Evolutionary conservation across 1,139 yeast species (phyloP).

Genomic region (Lodderomyces orthopsilosis): DNA sequence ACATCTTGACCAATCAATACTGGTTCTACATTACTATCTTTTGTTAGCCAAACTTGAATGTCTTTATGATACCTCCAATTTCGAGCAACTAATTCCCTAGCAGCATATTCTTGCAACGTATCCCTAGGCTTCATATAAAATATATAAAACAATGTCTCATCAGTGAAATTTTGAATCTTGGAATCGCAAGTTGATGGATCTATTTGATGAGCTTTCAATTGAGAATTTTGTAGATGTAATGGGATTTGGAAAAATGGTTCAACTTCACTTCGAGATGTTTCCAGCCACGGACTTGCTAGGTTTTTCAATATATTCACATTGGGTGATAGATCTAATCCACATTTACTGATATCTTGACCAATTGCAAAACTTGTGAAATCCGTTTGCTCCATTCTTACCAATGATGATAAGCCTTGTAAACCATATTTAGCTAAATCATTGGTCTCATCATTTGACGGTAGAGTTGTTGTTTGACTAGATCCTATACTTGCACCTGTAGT

Average conservation of each 20-base stretch:
- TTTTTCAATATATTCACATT: constrained; percentile 57
- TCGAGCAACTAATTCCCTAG: constrained; percentile 81
- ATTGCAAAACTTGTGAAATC: constrained; percentile 72
- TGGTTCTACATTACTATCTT: constrained; percentile 89
- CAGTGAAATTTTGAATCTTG: constrained; percentile 74
- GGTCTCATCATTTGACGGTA: constrained; percentile 2
- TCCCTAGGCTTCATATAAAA: constrained; percentile 95
- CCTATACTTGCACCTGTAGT: not conserved
- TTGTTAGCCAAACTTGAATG: constrained; percentile 93
- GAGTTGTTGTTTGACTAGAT: not conserved
- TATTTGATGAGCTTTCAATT: constrained; percentile 51
- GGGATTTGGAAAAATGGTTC: constrained; percentile 77
- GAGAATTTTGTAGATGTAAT: constrained; percentile 15
- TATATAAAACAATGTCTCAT: constrained; percentile 89
- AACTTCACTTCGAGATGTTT: constrained; percentile 85
- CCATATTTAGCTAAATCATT: constrained; percentile 51
- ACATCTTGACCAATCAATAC: constrained; percentile 79
- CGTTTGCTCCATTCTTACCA: constrained; percentile 64
- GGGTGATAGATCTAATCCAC: constrained; percentile 62
- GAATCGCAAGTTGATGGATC: constrained; percentile 53
- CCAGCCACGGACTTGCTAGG: constrained; percentile 94
- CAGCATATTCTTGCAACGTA: constrained; percentile 89
- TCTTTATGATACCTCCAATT: constrained; percentile 98
- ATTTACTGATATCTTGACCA: constrained; percentile 77
- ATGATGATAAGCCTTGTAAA: constrained; percentile 64